Evolutionary conservation across 257 asterid genomes (phyloP), one percentile per base, ranked within the genome.

Genomic region (Fraxinus anomala): DNA sequence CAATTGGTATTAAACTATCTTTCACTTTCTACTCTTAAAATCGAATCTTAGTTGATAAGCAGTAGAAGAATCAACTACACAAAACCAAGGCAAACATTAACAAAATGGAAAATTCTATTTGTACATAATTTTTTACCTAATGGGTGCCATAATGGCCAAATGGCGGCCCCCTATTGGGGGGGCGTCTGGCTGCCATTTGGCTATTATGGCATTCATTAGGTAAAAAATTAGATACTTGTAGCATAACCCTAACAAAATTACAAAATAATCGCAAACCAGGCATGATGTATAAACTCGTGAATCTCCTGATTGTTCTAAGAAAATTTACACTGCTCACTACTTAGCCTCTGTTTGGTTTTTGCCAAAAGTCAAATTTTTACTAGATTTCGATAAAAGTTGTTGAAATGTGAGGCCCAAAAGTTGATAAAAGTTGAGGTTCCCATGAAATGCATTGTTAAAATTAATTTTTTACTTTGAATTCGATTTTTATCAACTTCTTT

Each of bases 21-120:
- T 54, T 54, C 26, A 54, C 10, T 54, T 19, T 54, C 12, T 4
- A 54, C 26, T 0, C 24, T 54, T 54, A 5, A 54, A 19, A n/a
- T 23, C 0, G 19, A 63, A 63, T 63, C 69, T 63, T 63, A 10
- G 2, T 63, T 23, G 69, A 26, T 63, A 63, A 24, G 67, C 30
- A 59, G 33, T 63, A 63, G 34, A 63, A 23, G 5, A 23, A 63
- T 63, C 36, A 10, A 77, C 49, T 56, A 36, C 76, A 37, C 5
- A 78, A 70, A 37, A 54, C 39, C 77, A 73, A 74, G 68, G 14
- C 70, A 31, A 13, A 37, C 51, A 56, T 54, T 30, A 54, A 54
- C 21, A 17, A 54, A n/a, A 19, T 17, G 28, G 28, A 26, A 26
- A 26, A 26, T 26, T 26, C 28, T 26, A 26, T 26, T 26, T 26